Evolutionary conservation across 805 yeast species (phyloP).

Genomic region (Gaillardinia entomophila): DNA sequence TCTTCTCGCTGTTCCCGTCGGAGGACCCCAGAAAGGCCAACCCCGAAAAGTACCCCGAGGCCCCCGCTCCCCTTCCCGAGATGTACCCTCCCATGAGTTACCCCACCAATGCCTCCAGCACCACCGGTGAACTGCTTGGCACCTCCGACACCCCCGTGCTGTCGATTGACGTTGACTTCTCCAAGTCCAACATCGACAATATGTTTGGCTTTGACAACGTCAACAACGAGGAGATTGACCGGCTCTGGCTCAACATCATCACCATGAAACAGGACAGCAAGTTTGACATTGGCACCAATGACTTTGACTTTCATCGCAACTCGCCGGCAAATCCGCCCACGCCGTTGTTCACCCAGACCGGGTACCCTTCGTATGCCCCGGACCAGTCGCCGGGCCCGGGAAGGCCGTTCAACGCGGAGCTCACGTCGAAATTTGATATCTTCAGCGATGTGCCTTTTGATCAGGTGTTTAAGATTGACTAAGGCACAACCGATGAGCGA

Average conservation of each 20-base stretch:
- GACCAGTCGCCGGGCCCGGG: slow-evolving; percentile 3
- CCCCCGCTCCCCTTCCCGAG: too few species aligned
- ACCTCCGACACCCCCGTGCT: background rate
- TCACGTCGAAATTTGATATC: slow-evolving; percentile 15
- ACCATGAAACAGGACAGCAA: slow-evolving; percentile 19
- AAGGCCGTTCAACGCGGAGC: slow-evolving; percentile 11
- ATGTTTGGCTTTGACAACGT: slow-evolving; percentile 1
- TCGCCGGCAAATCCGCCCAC: background rate
- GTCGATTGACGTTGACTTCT: background rate
- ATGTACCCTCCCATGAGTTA: too few species aligned
- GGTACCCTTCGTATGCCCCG: too few species aligned
- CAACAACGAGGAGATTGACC: slow-evolving; percentile 25
- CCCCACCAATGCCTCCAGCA: background rate
- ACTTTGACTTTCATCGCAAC: background rate
- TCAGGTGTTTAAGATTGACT: slow-evolving; percentile 6
- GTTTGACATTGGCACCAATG: background rate
- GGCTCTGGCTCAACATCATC: slow-evolving; percentile 30
- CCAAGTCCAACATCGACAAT: background rate
- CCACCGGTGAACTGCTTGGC: background rate
- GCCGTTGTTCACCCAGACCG: background rate
- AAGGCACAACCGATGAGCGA: too few species aligned
- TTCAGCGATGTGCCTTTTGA: slow-evolving; percentile 23
- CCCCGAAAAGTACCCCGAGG: too few species aligned
- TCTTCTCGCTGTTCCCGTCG: background rate
- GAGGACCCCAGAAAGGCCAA: too few species aligned